Base-by-base conservation (phyloP, 2,329 filamentous ascomycete genomes). In the Remersonia thermophila region DNA sequence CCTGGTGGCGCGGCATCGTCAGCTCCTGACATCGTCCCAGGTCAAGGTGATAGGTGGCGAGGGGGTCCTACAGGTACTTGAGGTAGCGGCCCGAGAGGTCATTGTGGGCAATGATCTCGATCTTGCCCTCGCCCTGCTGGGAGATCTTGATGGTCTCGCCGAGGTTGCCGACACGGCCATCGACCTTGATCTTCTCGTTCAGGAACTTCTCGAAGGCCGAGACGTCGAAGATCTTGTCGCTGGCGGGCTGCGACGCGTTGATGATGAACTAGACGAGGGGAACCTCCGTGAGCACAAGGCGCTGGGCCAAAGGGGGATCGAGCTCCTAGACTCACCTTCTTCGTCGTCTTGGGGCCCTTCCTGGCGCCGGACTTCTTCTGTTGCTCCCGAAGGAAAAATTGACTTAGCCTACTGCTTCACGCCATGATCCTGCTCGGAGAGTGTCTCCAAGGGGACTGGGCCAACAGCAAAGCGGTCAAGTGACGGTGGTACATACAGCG, bases 211-310 rank as follows among this genome's bases (percentile, higher is more conserved):
- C 87, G 66, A 98, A 98, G 54, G 87, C 87, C 57, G 83, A 79
- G 64, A 94, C 80, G 67, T 98, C 91, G 79, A 98, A 96, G 78
- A 98, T 98, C 81, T 96, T 96, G 78, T 98, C 91, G 72, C 78
- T 83, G 55, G 87, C 87, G 58, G 91, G 91, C 72, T 96, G 89
- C 59, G 84, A 87, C 66, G 87, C 89, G 74, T 98, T 93, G 83
- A 98, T 96, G 74, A 93, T 80, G 80, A 85, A 98, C 89, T 93
- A 54, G 2, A 13, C 30, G n/a, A 13, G 32, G 38, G 26, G 39
- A 5, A 23, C 5, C 5, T 16, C 5, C 15, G 42, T 49, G 39
- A 51, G 42, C 13, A 30, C 13, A 14, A 15, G n/a, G n/a, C n/a
- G n/a, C n/a, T n/a, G n/a, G n/a, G n/a, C 28, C 3, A 7, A 14